Conservation (phyloP, 495 filamentous ascomycete genomes). For the Glarea lozoyensis region DNA sequence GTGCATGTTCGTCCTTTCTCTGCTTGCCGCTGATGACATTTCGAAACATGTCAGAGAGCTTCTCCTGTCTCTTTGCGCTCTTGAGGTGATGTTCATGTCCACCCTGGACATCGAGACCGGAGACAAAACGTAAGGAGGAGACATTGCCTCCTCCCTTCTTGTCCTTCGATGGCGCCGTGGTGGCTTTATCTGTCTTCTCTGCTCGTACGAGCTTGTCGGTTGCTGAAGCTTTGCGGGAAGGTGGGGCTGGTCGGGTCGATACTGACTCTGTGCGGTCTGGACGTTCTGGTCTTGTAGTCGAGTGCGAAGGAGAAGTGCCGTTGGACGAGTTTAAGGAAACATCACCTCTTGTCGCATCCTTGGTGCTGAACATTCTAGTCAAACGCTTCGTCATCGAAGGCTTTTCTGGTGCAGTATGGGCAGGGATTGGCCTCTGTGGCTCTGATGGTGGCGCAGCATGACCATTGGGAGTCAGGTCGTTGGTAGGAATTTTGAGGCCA, state of each 20-base stretch:
- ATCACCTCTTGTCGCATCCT: constrained; percentile 22
- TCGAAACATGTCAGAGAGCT: constrained; percentile 84
- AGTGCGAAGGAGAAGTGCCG: constrained; percentile 28
- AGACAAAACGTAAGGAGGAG: constrained; percentile 31
- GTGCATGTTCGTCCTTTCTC: constrained; percentile 58
- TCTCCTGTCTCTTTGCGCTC: constrained; percentile 84
- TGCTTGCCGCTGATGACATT: constrained; percentile 65
- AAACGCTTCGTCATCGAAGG: constrained; percentile 49
- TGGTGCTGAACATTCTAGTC: constrained; percentile 49
- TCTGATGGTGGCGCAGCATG: constrained; percentile 18
- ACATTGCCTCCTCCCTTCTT: constrained; percentile 30
- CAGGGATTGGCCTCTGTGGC: constrained; percentile 21
- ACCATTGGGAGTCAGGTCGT: constrained; percentile 18
- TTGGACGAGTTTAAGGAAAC: constrained; percentile 28
- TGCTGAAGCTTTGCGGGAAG: constrained; percentile 27
- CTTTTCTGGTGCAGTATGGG: constrained; percentile 24
- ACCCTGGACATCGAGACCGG: constrained; percentile 36
- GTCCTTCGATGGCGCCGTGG: constrained; percentile 28
- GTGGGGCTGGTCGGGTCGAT: constrained; percentile 34
- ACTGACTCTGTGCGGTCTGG: constrained; percentile 5
- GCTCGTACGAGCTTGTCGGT: constrained; percentile 24
- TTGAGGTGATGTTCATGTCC: constrained; percentile 82
- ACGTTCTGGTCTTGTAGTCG: constrained; percentile 30
- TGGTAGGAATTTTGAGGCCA: constrained; percentile 6
- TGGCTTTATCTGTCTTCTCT: constrained; percentile 18